Conservation (phyloP, 257 asterid species). For the Cruciata laevipes region DNA sequence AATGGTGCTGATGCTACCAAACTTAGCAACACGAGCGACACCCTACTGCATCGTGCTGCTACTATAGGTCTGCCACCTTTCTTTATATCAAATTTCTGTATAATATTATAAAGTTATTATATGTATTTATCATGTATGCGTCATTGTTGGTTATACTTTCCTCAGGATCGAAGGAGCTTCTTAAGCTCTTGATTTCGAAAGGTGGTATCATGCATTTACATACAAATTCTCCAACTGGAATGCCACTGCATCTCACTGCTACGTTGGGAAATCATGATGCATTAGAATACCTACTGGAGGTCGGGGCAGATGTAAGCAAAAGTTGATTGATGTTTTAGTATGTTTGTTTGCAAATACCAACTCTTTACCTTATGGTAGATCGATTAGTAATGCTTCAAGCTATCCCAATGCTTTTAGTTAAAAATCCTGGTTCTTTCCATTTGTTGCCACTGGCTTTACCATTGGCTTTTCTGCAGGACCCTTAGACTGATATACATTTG, state of each 20-base stretch:
- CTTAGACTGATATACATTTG: no score
- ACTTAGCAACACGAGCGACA: not conserved
- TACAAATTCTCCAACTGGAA: constrained; percentile 1
- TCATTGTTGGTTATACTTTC: not conserved
- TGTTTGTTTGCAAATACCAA: no score
- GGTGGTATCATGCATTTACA: constrained; percentile 7
- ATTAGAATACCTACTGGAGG: constrained; percentile 5
- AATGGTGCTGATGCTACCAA: constrained; percentile 15
- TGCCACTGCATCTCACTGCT: constrained; percentile 15
- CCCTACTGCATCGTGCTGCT: constrained; percentile 20
- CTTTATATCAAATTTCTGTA: not conserved
- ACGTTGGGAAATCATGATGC: constrained; percentile 7
- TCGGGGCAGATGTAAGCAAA: constrained; percentile 4
- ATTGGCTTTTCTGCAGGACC: no score
- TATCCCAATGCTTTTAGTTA: not conserved
- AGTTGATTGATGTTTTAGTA: no score
- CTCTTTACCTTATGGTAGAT: no score
- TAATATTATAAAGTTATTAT: not conserved
- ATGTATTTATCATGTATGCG: not conserved
- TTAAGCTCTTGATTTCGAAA: constrained; percentile 3
- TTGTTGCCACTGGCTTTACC: no score
- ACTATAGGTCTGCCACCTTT: not conserved
- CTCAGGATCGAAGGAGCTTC: constrained; percentile 4
- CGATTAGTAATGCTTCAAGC: not conserved
- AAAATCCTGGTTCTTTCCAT: no score